phyloP scores from a whole-genome alignment of 1,284 basidiomycete species.

The Trametes sp. region DNA sequence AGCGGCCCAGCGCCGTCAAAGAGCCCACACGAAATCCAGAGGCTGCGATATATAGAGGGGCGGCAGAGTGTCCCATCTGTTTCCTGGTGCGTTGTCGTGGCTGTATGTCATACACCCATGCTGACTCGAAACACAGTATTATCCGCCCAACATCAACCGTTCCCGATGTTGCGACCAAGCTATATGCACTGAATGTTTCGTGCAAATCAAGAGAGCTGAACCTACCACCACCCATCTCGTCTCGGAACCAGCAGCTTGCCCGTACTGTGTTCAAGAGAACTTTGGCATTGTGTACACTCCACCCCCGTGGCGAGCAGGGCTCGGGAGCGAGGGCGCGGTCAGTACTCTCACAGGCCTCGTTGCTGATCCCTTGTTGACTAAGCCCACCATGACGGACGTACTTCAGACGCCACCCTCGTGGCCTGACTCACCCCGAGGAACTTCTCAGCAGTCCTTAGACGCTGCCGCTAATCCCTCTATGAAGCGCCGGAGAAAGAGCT shows the following conservation, averaged over 20 bases:
- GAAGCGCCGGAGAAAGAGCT: slow-evolving; percentile 81
- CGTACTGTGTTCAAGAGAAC: slow-evolving; percentile 96
- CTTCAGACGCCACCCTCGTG: slow-evolving; percentile 49
- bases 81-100: slow-evolving; percentile 80
- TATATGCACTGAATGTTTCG: slow-evolving; percentile 99
- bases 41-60: slow-evolving; percentile 82
- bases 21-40: slow-evolving; percentile 71
- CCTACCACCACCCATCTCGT: slow-evolving; percentile 92
- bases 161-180: slow-evolving; percentile 98
- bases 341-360: slow-evolving; percentile 36
- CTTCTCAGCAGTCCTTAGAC: slow-evolving; percentile 46
- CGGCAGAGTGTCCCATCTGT: slow-evolving; percentile 99
- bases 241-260: slow-evolving; percentile 94
- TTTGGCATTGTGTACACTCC: slow-evolving; percentile 94
- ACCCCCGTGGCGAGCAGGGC: slow-evolving; percentile 80
- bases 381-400: not conserved
- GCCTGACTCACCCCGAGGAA: slow-evolving; percentile 57
- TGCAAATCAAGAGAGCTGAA: slow-evolving; percentile 97
- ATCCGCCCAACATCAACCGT: slow-evolving; percentile 94
- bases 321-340: slow-evolving; percentile 74
- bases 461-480: slow-evolving; percentile 54
- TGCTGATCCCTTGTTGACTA: not conserved
- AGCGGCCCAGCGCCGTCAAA: slow-evolving; percentile 57
- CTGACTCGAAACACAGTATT: slow-evolving; percentile 64
- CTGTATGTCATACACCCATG: slow-evolving; percentile 16